Evolutionary conservation across 768 basidiomycete genomes (phyloP).

Genomic region (Sarcomyxa edulis): DNA sequence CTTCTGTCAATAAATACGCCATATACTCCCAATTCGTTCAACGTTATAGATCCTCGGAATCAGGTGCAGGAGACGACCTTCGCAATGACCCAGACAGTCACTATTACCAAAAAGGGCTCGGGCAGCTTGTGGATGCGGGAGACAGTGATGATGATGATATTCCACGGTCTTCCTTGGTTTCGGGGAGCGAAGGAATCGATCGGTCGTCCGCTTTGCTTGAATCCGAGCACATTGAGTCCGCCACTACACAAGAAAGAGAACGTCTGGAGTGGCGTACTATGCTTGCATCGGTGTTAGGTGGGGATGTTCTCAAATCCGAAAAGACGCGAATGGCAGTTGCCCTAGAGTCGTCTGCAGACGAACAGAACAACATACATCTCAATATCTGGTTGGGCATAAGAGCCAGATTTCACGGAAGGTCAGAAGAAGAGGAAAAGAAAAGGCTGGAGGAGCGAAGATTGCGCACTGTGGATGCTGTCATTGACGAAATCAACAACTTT

Average conservation of each 20-base stretch:
- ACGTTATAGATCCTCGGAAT: slow-evolving; percentile 60
- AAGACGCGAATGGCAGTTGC: slow-evolving; percentile 87
- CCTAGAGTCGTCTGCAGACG: slow-evolving; percentile 62
- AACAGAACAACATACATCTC: slow-evolving; percentile 59
- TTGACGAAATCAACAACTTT: slow-evolving; percentile 81
- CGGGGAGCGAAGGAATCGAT: slow-evolving; percentile 42
- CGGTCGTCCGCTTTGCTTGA: slow-evolving; percentile 51
- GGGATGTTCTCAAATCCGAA: slow-evolving; percentile 93
- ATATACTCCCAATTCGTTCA: slow-evolving; percentile 79
- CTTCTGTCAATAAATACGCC: slow-evolving; percentile 25
- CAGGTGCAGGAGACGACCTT: slow-evolving; percentile 60
- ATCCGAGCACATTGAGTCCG: slow-evolving; percentile 59
- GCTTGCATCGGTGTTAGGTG: slow-evolving; percentile 87
- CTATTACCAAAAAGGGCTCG: slow-evolving; percentile 70
- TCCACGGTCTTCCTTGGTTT: slow-evolving; percentile 33
- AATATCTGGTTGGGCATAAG: slow-evolving; percentile 89
- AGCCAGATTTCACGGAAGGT: slow-evolving; percentile 76
- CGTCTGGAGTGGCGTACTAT: slow-evolving; percentile 94
- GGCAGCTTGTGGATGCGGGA: slow-evolving; percentile 60
- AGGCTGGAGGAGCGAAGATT: slow-evolving; percentile 80
- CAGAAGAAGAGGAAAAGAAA: slow-evolving; percentile 77
- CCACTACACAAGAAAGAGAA: slow-evolving; percentile 71
- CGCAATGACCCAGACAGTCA: slow-evolving; percentile 81
- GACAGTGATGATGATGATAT: slow-evolving; percentile 77
- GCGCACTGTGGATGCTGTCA: slow-evolving; percentile 73